Conservation (phyloP, 148 eudicot genomes). For the Vaccinium myrtillus region DNA sequence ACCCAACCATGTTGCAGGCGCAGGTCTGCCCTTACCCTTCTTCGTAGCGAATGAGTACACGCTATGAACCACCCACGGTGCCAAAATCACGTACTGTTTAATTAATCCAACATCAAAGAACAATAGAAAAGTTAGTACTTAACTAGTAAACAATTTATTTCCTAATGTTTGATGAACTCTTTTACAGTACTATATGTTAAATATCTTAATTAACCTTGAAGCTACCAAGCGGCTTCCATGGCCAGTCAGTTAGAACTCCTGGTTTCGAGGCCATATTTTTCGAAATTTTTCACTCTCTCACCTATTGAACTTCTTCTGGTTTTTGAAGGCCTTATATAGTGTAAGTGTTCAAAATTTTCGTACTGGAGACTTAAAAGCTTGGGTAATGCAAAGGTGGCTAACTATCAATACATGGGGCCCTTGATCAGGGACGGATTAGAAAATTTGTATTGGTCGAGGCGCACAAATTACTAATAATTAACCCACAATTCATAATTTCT, state of each 20-base stretch:
- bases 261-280: conserved; percentile 30
- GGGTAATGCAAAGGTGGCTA: no score
- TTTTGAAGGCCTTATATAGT: background rate
- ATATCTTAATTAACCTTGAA: conserved; percentile 21
- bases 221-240: conserved; percentile 29
- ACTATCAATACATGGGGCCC: no score
- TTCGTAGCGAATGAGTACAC: conserved; percentile 25
- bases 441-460: no score
- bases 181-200: no score
- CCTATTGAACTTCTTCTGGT: background rate
- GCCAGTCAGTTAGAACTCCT: conserved; percentile 33
- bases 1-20: no score
- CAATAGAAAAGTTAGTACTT: background rate
- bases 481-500: no score
- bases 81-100: conserved; percentile 47
- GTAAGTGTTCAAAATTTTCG: background rate
- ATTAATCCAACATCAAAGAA: background rate
- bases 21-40: background rate
- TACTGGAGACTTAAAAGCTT: no score
- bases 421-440: no score
- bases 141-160: no score
- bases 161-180: no score
- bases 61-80: conserved; percentile 48
- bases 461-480: no score
- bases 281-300: background rate